Evolutionary conservation across 768 basidiomycete species (phyloP), one percentile per base, ranked within the genome.

Genomic region (Strobilomyces dryophilus): DNA sequence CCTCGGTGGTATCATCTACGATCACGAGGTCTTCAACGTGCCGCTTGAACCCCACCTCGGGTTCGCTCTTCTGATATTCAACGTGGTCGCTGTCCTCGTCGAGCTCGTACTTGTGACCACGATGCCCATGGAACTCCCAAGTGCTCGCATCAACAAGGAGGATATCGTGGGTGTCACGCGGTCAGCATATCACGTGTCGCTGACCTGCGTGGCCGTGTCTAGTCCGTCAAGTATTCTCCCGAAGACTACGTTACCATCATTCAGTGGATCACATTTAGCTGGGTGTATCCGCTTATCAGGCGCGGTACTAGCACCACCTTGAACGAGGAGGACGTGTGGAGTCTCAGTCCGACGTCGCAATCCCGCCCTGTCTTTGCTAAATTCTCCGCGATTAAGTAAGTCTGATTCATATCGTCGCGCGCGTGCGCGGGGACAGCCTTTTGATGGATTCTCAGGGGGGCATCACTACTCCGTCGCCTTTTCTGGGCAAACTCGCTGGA

Each of bases 241-340:
- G 90, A 92, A 63, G 89, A 92, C 59, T 91, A 90, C 61, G 83
- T 84, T 1, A 72, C 82, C 1, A 74, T 92, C 14, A 81, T 79
- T 72, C 78, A 79, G 37, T 90, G 89, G 89, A 69, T 81, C 0
- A 81, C 85, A 1, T 90, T 89, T 59, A 71, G 62, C 34, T 92
- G 89, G 87, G 74, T 90, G 29, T 76, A 80, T 42, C 87, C 86
- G 3, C 74, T 89, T 5, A 73, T 90, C 40, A 67, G 70, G 61
- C 75, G 74, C 3, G 79, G 80, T 15, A 74, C 73, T 9, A 55
- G 53, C 49, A 74, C 72, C 5, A 88, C 84, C 1, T 73, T 92
- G 44, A 77, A 82, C 44, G 88, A 92, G 62, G 70, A 75, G 1
- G 87, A 91, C 51, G 80, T 92, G 1, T 89, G 86, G 85, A 54